Evolutionary conservation across 306 rosid species (phyloP), one percentile per base, ranked within the genome.

Genomic region (Luffa acutangula): DNA sequence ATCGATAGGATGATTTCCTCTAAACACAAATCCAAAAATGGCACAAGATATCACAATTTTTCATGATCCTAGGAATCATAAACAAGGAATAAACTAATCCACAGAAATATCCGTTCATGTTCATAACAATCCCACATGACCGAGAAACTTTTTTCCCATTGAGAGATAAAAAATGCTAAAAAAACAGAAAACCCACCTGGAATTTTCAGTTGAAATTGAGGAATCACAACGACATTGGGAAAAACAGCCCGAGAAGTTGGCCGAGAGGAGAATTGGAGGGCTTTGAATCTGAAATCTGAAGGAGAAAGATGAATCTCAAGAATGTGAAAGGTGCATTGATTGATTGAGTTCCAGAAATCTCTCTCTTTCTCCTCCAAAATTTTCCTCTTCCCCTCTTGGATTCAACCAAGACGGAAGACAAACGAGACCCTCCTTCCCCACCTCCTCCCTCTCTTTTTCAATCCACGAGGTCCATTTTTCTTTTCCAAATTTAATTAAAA

Each of bases 401-500:
- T 76, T 79, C 88, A 83, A 81, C 84, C 60, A 81, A 57, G 79
- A 43, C 33, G 70, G 58, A 33, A 70, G 82, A 78, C 88, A 60
- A 20, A 72, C 79, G 77, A 71, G 79, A 39, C 72, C 48, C 74
- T 43, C 69, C 58, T 64, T 81, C 46, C 75, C 48, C 64, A 53
- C 31, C 75, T 43, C 14, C 9, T 20, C 65, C 59, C 41, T 60
- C 41, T 60, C 52, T 67, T n/a, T 72, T 18, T 12, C 71, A 25
- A 59, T 77, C 71, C 62, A 36, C 58, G 34, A 53, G 41, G 12
- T 45, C 76, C 57, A 20, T 71, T 71, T 69, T 48, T 69, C 54
- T 54, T n/a, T 77, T 51, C 25, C 37, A 21, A 71, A 57, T 12
- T 56, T 41, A 77, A 77, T 39, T 31, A 11, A 14, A 58, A 21